These are phyloP conservation scores for Tulasnella sp. DNA, from an alignment of 768 basidiomycete genomes.

Conservation along the genomic window DNA sequence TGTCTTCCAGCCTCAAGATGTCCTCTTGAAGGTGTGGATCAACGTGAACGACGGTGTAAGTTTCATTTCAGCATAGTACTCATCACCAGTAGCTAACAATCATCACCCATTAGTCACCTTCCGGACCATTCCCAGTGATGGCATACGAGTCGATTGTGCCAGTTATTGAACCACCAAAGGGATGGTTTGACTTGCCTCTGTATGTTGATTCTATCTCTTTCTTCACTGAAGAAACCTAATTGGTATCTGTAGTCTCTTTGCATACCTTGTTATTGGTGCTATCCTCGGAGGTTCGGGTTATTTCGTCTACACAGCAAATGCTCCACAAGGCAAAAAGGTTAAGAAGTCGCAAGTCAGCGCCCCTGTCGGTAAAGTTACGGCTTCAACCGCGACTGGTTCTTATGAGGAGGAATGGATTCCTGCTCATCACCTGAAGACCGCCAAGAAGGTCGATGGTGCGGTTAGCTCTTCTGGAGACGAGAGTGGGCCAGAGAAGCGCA, in stretches of 20 bases:
- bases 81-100: not conserved
- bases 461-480: constrained; percentile 42
- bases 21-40: constrained; percentile 62
- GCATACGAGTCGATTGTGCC: constrained; percentile 67
- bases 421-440: constrained; percentile 68
- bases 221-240: constrained; percentile 7
- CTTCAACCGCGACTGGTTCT: constrained; percentile 51
- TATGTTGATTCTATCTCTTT: constrained; percentile 29
- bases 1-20: constrained; percentile 65
- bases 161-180: constrained; percentile 65
- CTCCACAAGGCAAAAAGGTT: constrained; percentile 43
- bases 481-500: constrained; percentile 13
- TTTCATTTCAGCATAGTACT: constrained; percentile 12
- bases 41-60: constrained; percentile 53
- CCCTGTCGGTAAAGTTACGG: constrained; percentile 28
- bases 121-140: constrained; percentile 42
- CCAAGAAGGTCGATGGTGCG: constrained; percentile 32
- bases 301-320: constrained; percentile 49
- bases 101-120: constrained; percentile 28
- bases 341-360: constrained; percentile 33
- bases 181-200: constrained; percentile 71
- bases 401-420: constrained; percentile 90
- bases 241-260: constrained; percentile 33
- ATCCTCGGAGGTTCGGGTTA: constrained; percentile 52
- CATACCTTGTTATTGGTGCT: constrained; percentile 56